These are phyloP conservation scores for Nicotiana noctiflora DNA, from an alignment of 257 asterid genomes.

Conservation along the genomic window DNA sequence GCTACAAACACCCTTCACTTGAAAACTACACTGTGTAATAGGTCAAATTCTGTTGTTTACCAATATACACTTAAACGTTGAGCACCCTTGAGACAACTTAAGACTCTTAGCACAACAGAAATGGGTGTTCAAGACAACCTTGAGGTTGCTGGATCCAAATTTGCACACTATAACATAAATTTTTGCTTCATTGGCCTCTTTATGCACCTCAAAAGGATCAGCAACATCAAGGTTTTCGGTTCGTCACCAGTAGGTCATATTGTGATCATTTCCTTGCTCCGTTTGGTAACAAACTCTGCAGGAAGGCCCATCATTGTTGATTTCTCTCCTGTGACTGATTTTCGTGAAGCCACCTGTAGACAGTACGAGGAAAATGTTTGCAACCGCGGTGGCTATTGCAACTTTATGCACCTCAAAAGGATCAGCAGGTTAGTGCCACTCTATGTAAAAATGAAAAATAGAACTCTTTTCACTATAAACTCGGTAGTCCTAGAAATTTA, in stretches of 20 bases:
- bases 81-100: too few species aligned
- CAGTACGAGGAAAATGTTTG: conserved; percentile 94
- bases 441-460: neutral
- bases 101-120: too few species aligned
- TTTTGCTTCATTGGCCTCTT: too few species aligned
- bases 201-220: too few species aligned
- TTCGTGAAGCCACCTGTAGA: conserved; percentile 97
- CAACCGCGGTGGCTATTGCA: conserved; percentile 99
- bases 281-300: conserved; percentile 28
- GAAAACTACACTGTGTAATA: neutral
- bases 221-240: neutral
- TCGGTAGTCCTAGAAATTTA: neutral
- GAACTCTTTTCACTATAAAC: neutral
- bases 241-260: neutral
- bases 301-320: conserved; percentile 95
- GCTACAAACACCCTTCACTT: neutral
- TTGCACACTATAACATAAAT: too few species aligned
- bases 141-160: too few species aligned
- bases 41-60: neutral
- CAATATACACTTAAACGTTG: too few species aligned
- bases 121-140: too few species aligned
- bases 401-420: conserved; percentile 95
- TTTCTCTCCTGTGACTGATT: conserved; percentile 94
- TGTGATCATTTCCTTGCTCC: neutral
- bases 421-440: conserved; percentile 55